phyloP scores from a whole-genome alignment of 106 monocot species.

The Dactylorhiza incarnata region DNA sequence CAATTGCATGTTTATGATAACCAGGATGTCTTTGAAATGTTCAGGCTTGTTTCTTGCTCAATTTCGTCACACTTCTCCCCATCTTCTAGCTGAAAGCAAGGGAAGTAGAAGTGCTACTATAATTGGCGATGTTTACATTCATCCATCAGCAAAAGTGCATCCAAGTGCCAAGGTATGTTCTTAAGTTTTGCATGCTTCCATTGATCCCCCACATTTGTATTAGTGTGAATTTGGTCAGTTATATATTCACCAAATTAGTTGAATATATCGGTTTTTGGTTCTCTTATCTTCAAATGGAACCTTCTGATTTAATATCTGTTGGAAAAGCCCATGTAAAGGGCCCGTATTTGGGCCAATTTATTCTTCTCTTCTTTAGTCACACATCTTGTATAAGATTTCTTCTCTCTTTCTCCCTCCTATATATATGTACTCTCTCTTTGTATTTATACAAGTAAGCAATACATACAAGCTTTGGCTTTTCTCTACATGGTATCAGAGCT shows the following conservation, averaged over 20 bases:
- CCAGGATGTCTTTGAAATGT: slow-evolving; percentile 95
- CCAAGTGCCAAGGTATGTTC: slow-evolving; percentile 66
- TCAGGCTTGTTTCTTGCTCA: slow-evolving; percentile 86
- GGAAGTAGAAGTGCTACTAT: slow-evolving; percentile 47
- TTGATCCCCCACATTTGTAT: not conserved
- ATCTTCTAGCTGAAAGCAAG: slow-evolving; percentile 59
- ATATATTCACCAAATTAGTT: not conserved
- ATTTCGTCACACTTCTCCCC: slow-evolving; percentile 63
- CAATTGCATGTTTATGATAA: not conserved
- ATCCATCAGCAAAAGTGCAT: slow-evolving; percentile 99
- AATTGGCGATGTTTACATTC: slow-evolving; percentile 88
- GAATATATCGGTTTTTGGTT: not conserved
- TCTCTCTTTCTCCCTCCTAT: too few species aligned
- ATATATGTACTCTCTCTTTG: too few species aligned
- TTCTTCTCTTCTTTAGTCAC: too few species aligned
- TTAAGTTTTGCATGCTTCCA: not conserved
- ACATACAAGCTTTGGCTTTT: too few species aligned
- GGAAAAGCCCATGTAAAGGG: too few species aligned
- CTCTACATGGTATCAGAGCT: too few species aligned
- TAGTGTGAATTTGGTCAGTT: not conserved
- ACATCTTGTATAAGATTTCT: too few species aligned
- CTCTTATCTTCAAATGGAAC: not conserved
- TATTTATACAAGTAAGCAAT: too few species aligned
- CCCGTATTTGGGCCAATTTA: too few species aligned
- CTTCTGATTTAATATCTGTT: too few species aligned